A percentile compares a stretch with the other conserved stretches of the same genome.
These are phyloP conservation scores for Elsinoe fawcettii DNA, from an alignment of 2,329 filamentous ascomycete genomes.

Conservation along the genomic window DNA sequence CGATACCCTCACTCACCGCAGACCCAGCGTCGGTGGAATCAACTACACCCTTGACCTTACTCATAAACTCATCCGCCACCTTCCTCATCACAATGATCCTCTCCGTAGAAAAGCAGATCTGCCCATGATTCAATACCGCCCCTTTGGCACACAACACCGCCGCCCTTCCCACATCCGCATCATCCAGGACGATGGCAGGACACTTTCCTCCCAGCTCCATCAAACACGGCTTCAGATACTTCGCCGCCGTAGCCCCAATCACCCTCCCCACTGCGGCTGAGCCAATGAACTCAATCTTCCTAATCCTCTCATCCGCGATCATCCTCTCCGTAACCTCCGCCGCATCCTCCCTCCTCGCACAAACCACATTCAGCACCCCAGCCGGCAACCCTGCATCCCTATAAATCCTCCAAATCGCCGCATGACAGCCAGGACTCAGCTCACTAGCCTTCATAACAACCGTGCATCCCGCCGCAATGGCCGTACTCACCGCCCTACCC, in stretches of 20 bases:
- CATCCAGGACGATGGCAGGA: slow-evolving; percentile 36
- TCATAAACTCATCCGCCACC: slow-evolving; percentile 46
- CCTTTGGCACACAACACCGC: slow-evolving; percentile 15
- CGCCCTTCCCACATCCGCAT: slow-evolving; percentile 32
- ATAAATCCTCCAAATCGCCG: slow-evolving; percentile 33
- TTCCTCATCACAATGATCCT: slow-evolving; percentile 56
- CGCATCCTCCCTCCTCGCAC: slow-evolving; percentile 51
- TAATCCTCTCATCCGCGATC: slow-evolving; percentile 29
- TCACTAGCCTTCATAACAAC: slow-evolving; percentile 38
- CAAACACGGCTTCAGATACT: slow-evolving; percentile 36
- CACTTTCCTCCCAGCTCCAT: slow-evolving; percentile 40
- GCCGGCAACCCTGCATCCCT: slow-evolving; percentile 38
- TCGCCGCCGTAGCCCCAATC: slow-evolving; percentile 26
- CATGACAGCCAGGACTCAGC: slow-evolving; percentile 34
- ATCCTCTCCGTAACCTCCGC: slow-evolving; percentile 38
- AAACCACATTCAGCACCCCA: slow-evolving; percentile 45
- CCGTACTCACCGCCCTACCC: slow-evolving; percentile 38
- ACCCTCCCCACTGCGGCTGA: slow-evolving; percentile 23
- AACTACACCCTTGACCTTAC: slow-evolving; percentile 36
- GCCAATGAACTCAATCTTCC: slow-evolving; percentile 32
- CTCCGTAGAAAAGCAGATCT: slow-evolving; percentile 69
- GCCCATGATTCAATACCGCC: slow-evolving; percentile 16
- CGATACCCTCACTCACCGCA: slow-evolving; percentile 23
- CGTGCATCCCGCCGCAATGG: slow-evolving; percentile 38
- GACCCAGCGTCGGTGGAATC: slow-evolving; percentile 21